Conservation (phyloP, 768 basidiomycete species). For the Phylloporus arenicola region DNA sequence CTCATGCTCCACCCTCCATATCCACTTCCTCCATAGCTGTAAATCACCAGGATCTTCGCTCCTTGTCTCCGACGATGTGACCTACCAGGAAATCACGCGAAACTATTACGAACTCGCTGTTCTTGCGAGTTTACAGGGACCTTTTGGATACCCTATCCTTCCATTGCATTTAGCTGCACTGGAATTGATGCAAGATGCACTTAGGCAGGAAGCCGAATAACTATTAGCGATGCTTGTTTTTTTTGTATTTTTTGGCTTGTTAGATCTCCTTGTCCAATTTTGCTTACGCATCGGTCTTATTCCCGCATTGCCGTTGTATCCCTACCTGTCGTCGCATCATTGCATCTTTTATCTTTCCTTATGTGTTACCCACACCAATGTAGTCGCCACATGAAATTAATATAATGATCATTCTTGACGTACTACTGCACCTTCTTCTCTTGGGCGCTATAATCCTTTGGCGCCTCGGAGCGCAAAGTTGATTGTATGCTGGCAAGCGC, state of each 20-base stretch:
- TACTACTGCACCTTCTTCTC: constrained; percentile 74
- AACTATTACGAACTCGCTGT: constrained; percentile 69
- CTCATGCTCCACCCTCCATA: constrained; percentile 45
- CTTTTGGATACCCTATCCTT: constrained; percentile 47
- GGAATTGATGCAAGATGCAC: constrained; percentile 49
- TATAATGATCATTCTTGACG: constrained; percentile 16
- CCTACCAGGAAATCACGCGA: constrained; percentile 51
- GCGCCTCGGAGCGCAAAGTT: constrained; percentile 54
- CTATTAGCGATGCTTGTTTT: not conserved
- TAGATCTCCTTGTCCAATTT: constrained; percentile 12
- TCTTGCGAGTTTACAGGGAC: constrained; percentile 42
- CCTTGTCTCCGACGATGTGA: constrained; percentile 29
- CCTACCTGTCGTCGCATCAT: constrained; percentile 20
- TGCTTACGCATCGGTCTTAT: constrained; percentile 7
- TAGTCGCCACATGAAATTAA: constrained; percentile 15
- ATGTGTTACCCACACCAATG: constrained; percentile 11
- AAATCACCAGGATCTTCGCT: constrained; percentile 39
- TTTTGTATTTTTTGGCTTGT: constrained; percentile 1
- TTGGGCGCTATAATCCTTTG: constrained; percentile 60
- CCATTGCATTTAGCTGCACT: constrained; percentile 75
- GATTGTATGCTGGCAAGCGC: constrained; percentile 73
- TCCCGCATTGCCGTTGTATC: constrained; percentile 27
- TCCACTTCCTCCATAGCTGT: constrained; percentile 54
- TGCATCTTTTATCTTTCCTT: constrained; percentile 23
- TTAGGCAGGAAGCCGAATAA: constrained; percentile 29